Base-by-base conservation (phyloP, 2,329 filamentous ascomycete genomes). In the Penicillium expansum region DNA sequence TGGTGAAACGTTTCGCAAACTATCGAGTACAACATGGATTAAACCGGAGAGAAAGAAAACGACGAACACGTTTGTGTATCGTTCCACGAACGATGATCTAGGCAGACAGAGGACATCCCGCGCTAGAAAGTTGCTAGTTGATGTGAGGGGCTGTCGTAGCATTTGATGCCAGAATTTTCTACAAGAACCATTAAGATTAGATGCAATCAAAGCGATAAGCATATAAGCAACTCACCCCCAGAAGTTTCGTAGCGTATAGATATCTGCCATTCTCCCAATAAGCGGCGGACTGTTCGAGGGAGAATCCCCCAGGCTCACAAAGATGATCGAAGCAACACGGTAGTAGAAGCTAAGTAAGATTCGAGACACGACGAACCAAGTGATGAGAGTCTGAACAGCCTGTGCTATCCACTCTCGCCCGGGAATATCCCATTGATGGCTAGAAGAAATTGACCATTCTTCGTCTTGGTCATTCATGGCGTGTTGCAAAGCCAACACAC, bases 131-230 rank as follows among this genome's bases (percentile, higher is more conserved):
- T 50, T 58, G 39, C 65, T 64, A 4, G 62, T 29, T 1, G 61
- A 57, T 11, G 60, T 62, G 37, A 69, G 61, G 4, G 63, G 62
- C 39, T 64, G 62, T 13, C 69, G 68, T 29, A 69, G 52, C 14
- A 65, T 38, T 41, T 71, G 69, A 44, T 71, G 69, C 68, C 68
- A 71, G 49, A 65, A 70, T 62, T 65, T 69, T 3, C 69, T 70
- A 27, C 3, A 1, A 45, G 3, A 16, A 11, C 8, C 11, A 41
- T 8, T 2, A 11, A n/a, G n/a, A 35, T 29, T 35, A 42, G 16
- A 39, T 24, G 9, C 2, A 13, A 9, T n/a, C 42, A 11, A 18
- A 4, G 20, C 3, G 33, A 4, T 14, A 24, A 52, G 33, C 7
- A 42, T 9, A 16, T 5, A 9, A 16, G 1, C 2, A 5, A 63